phyloP scores from a whole-genome alignment of 768 basidiomycete species.

The Candolleomyces efflorescens region DNA sequence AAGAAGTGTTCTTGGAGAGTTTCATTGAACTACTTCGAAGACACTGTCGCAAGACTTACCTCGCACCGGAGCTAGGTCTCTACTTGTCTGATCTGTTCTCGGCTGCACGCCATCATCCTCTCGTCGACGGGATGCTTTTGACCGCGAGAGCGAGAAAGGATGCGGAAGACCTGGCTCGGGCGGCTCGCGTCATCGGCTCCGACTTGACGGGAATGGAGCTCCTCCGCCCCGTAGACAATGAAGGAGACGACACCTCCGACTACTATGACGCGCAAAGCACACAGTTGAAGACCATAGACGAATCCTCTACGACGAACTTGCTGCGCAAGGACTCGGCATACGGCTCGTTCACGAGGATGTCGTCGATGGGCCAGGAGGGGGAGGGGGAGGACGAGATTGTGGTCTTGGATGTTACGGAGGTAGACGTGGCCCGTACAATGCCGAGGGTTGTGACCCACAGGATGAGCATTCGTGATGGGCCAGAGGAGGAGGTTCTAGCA shows the following conservation, averaged over 20 bases:
- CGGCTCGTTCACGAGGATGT: neutral
- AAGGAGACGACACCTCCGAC: slow-evolving; percentile 10
- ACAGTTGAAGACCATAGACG: neutral
- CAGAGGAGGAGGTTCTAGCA: slow-evolving; percentile 64
- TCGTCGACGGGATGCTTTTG: slow-evolving; percentile 65
- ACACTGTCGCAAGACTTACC: slow-evolving; percentile 31
- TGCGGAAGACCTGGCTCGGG: slow-evolving; percentile 62
- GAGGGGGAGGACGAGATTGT: slow-evolving; percentile 2
- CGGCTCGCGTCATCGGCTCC: slow-evolving; percentile 59
- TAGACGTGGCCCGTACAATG: slow-evolving; percentile 70
- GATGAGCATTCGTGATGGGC: slow-evolving; percentile 63
- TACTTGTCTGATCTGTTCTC: slow-evolving; percentile 73
- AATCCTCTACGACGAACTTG: slow-evolving; percentile 4
- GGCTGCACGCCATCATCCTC: slow-evolving; percentile 66
- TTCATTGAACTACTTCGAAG: slow-evolving; percentile 27
- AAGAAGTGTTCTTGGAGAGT: slow-evolving; percentile 20
- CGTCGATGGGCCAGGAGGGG: neutral
- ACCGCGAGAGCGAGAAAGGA: slow-evolving; percentile 58
- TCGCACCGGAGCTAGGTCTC: slow-evolving; percentile 50
- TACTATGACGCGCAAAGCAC: neutral
- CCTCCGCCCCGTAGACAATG: slow-evolving; percentile 21
- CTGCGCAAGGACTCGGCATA: slow-evolving; percentile 1
- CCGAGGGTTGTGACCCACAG: slow-evolving; percentile 75
- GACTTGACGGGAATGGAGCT: slow-evolving; percentile 62
- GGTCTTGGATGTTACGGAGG: slow-evolving; percentile 62